phyloP scores from a whole-genome alignment of 345 rosid species.

The Citrus medica region DNA sequence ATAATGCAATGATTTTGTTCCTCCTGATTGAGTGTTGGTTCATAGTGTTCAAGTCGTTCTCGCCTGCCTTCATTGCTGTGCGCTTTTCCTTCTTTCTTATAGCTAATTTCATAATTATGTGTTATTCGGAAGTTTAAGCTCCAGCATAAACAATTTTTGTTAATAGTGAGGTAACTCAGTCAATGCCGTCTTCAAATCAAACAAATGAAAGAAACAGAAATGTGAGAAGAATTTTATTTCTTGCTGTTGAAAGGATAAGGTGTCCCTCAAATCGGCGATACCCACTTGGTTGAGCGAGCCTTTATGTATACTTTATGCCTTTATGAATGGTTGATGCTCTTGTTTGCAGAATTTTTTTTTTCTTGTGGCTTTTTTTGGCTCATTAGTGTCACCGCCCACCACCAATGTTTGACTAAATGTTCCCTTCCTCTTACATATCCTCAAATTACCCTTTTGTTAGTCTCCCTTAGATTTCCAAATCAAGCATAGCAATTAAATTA shows the following conservation, averaged over 20 bases:
- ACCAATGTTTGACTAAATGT: slow-evolving; percentile 16
- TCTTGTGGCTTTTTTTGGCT: slow-evolving; percentile 1
- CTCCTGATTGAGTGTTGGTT: too few species aligned
- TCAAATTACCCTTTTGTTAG: background rate
- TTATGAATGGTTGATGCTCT: background rate
- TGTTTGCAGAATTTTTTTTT: background rate
- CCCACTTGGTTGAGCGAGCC: background rate
- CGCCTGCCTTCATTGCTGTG: too few species aligned
- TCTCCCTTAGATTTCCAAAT: background rate
- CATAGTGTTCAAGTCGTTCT: too few species aligned
- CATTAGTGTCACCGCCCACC: slow-evolving; percentile 27
- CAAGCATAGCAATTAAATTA: too few species aligned
- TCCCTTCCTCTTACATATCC: background rate
- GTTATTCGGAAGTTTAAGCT: too few species aligned
- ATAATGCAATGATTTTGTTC: too few species aligned
- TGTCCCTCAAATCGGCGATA: background rate
- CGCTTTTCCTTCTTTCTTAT: too few species aligned
- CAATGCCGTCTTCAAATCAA: background rate
- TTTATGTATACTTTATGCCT: background rate
- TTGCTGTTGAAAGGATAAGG: background rate
- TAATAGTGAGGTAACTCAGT: too few species aligned
- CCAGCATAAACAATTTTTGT: too few species aligned
- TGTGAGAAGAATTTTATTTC: background rate
- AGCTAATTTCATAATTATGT: too few species aligned
- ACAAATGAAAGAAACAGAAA: background rate